These are phyloP conservation scores for Wickerhamiella lipophila DNA, from an alignment of 805 yeast species.

Conservation along the genomic window DNA sequence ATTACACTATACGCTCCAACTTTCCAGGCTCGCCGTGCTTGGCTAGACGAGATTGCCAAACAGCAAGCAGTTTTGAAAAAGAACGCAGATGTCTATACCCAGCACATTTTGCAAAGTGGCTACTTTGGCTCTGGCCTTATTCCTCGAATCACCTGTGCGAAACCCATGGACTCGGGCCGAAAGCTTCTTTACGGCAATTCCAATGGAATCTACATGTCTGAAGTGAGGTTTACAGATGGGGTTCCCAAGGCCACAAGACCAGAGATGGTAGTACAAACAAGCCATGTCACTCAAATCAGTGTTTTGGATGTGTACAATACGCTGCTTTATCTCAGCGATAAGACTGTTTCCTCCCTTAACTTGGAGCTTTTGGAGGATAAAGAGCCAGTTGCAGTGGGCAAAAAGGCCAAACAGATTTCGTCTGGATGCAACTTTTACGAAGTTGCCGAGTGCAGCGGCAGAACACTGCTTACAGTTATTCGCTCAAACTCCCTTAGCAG, in stretches of 20 bases:
- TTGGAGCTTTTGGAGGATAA: slow-evolving; percentile 40
- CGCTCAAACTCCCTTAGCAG: slow-evolving; percentile 67
- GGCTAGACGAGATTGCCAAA: slow-evolving; percentile 62
- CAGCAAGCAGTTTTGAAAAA: slow-evolving; percentile 67
- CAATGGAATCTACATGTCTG: slow-evolving; percentile 75
- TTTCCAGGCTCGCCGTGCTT: slow-evolving; percentile 53
- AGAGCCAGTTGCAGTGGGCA: slow-evolving; percentile 36
- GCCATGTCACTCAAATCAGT: slow-evolving; percentile 76
- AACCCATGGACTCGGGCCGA: slow-evolving; percentile 89
- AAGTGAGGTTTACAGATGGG: slow-evolving; percentile 42
- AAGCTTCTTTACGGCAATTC: slow-evolving; percentile 85
- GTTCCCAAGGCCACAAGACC: slow-evolving; percentile 34
- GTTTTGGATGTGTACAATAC: slow-evolving; percentile 85
- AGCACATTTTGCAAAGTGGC: slow-evolving; percentile 60
- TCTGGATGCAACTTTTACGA: slow-evolving; percentile 84
- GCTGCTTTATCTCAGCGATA: slow-evolving; percentile 68
- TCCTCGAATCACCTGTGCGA: slow-evolving; percentile 68
- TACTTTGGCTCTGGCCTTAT: slow-evolving; percentile 55
- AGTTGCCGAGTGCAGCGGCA: slow-evolving; percentile 84
- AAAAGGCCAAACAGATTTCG: slow-evolving; percentile 62
- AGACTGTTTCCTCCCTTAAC: slow-evolving; percentile 64
- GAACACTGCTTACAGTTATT: slow-evolving; percentile 79
- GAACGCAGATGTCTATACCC: slow-evolving; percentile 65
- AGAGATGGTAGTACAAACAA: slow-evolving; percentile 55
- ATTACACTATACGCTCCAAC: slow-evolving; percentile 33